Percentiles rank a stretch among this genome's conserved stretches.
Evolutionary conservation across 345 rosid genomes (phyloP).

Genomic region (Eutrema yunnanense): DNA sequence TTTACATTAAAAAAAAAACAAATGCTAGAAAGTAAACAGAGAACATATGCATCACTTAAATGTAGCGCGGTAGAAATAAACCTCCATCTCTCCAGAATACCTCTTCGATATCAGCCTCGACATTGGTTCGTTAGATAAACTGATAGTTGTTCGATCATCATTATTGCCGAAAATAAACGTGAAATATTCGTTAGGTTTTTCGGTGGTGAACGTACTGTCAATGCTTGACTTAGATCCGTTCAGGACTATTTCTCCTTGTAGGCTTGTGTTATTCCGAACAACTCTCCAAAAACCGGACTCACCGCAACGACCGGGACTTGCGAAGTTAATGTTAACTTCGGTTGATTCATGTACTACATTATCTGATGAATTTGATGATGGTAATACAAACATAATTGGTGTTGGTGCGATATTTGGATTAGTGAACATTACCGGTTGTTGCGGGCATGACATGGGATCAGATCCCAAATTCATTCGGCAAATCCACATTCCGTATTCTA

Average conservation of each 20-base stretch:
- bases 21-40: background rate
- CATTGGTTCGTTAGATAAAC: background rate
- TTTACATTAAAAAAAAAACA: background rate
- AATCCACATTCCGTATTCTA: constrained; percentile 18
- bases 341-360: background rate
- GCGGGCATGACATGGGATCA: constrained; percentile 5
- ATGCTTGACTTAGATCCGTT: background rate
- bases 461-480: background rate
- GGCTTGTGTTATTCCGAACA: background rate
- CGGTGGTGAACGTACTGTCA: constrained; percentile 5
- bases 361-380: background rate
- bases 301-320: background rate
- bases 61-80: constrained; percentile 3
- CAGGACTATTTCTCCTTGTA: constrained; percentile 10
- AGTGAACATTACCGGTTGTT: constrained; percentile 26
- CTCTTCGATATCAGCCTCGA: background rate
- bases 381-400: background rate
- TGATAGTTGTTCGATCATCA: background rate
- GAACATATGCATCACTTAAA: background rate
- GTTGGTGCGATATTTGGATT: background rate
- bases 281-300: constrained; percentile 16
- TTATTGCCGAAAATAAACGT: background rate
- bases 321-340: constrained; percentile 7
- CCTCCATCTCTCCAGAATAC: constrained; percentile 14
- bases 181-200: constrained; percentile 2